A percentile compares a stretch with the other conserved stretches of the same genome.
phyloP scores from a whole-genome alignment of 768 basidiomycete species.

The Rhodotorula taiwanensis region DNA sequence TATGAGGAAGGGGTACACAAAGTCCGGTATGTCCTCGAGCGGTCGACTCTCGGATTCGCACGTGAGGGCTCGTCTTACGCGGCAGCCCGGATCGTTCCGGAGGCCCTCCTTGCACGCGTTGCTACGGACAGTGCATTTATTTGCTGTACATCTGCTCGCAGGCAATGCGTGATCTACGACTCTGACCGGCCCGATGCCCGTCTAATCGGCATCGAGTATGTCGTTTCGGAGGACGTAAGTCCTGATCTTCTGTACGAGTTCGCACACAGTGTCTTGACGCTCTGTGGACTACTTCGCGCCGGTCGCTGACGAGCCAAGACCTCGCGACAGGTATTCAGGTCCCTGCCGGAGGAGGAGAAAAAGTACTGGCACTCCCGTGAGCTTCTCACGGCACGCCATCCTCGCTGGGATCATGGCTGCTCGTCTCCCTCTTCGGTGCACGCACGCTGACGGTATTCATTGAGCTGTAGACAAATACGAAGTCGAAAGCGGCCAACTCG shows the following conservation, averaged over 20 bases:
- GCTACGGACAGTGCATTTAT: background rate
- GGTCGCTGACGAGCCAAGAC: background rate
- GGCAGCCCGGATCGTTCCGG: background rate
- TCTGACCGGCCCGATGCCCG: slow-evolving; percentile 50
- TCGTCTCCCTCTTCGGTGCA: background rate
- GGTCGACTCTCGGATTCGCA: no score
- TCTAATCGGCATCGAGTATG: slow-evolving; percentile 55
- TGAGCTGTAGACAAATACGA: slow-evolving; percentile 33
- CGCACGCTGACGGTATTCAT: no score
- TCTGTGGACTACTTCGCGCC: no score
- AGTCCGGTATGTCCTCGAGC: background rate
- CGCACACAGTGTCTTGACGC: no score
- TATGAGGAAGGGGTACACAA: background rate
- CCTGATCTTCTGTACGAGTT: slow-evolving; percentile 38
- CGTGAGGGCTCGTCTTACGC: no score
- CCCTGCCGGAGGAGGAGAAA: slow-evolving; percentile 51
- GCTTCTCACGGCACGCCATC: background rate
- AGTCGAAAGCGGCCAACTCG: slow-evolving; percentile 25
- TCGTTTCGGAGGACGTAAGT: slow-evolving; percentile 51
- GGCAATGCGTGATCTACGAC: slow-evolving; percentile 51
- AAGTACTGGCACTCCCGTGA: slow-evolving; percentile 52
- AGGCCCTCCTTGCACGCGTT: background rate
- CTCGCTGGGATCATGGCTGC: no score
- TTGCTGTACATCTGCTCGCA: background rate
- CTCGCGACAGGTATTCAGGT: slow-evolving; percentile 45